Evolutionary conservation across 2,329 filamentous ascomycete species (phyloP).

Genomic region (Lasiodiplodia theobromae): DNA sequence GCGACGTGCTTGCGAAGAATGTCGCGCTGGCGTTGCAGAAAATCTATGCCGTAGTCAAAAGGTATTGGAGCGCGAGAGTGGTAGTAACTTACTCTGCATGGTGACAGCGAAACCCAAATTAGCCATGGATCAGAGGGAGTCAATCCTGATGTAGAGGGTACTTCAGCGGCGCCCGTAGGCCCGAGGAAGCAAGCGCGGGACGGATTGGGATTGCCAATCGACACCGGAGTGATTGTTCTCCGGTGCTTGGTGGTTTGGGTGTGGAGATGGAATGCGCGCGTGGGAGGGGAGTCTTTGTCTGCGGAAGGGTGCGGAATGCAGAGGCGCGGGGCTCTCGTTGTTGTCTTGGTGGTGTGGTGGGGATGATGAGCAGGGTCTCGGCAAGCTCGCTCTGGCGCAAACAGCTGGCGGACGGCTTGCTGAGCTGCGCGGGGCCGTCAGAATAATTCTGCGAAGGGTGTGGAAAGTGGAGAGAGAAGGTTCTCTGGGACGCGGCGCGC

Average conservation of each 20-base stretch:
- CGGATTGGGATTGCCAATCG: not conserved
- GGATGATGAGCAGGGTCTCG: not conserved
- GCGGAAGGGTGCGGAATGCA: not conserved
- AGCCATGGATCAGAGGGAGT: conserved; percentile 51
- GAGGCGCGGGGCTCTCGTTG: not conserved
- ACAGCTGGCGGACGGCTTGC: not conserved
- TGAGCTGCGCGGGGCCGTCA: conserved; percentile 4
- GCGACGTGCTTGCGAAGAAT: not conserved
- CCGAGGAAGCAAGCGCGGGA: conserved; percentile 39
- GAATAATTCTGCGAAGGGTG: conserved; percentile 6
- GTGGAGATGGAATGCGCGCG: conserved; percentile 9
- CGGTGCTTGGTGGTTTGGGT: not conserved
- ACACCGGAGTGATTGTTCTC: not conserved
- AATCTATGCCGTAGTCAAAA: conserved; percentile 6
- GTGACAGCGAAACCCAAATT: conserved; percentile 59
- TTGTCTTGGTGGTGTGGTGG: not conserved
- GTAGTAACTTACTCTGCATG: conserved; percentile 53
- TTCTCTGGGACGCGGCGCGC: conserved; percentile 5
- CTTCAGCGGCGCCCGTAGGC: conserved; percentile 52
- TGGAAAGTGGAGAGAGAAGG: conserved; percentile 28
- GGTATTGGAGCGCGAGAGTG: not conserved
- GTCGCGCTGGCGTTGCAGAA: not conserved
- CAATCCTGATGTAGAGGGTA: conserved; percentile 19
- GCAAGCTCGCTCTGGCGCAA: not conserved
- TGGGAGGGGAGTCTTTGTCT: not conserved